phyloP scores from a whole-genome alignment of 352 stramenopile genomes.

The Phytophthora multivora region DNA sequence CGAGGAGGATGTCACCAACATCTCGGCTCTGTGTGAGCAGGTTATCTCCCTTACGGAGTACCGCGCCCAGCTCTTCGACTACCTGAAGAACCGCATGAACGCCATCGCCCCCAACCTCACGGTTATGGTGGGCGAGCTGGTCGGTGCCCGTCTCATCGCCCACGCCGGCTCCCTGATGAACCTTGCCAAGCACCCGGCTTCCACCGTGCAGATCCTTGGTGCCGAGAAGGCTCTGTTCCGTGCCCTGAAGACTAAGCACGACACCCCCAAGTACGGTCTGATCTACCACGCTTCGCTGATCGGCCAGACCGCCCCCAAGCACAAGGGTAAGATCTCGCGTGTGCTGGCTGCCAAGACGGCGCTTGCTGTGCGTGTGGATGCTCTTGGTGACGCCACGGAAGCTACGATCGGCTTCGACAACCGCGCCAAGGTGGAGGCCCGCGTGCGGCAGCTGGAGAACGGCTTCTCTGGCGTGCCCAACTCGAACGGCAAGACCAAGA shows the following conservation, averaged over 20 bases:
- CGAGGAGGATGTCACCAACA: constrained; percentile 98
- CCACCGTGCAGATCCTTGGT: constrained; percentile 98
- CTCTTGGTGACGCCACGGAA: constrained; percentile 95
- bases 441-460: constrained; percentile 97
- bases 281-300: constrained; percentile 99
- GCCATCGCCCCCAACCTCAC: constrained; percentile 99
- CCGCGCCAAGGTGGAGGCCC: constrained; percentile 97
- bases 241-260: constrained; percentile 99
- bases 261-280: constrained; percentile 99
- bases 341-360: constrained; percentile 98
- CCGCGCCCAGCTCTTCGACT: constrained; percentile 98
- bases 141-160: constrained; percentile 98
- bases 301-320: constrained; percentile 98
- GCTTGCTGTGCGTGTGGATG: constrained; percentile 99
- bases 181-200: constrained; percentile 99
- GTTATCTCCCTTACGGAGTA: constrained; percentile 91
- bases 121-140: constrained; percentile 98
- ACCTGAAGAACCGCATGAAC: constrained; percentile 99
- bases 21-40: constrained; percentile 93
- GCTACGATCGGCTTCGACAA: constrained; percentile 97
- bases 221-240: constrained; percentile 99
- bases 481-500: constrained; percentile 91
- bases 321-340: constrained; percentile 99
- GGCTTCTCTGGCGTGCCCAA: constrained; percentile 84
- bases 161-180: constrained; percentile 99